phyloP scores from a whole-genome alignment of 2,329 filamentous ascomycete species.

The Cryoendolithus antarcticus region DNA sequence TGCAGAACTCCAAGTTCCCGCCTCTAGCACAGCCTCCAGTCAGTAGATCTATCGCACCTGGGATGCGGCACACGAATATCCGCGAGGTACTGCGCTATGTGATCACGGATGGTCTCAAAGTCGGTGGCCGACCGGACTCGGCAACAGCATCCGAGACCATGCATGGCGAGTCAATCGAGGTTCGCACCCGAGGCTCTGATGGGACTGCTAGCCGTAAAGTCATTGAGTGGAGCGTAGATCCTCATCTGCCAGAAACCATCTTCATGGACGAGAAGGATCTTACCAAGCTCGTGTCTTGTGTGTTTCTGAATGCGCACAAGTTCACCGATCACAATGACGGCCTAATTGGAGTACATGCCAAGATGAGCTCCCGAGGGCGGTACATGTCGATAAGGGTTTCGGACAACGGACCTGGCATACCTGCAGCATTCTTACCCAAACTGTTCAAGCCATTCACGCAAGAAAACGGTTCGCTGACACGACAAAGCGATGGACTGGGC shows the following conservation, averaged over 20 bases:
- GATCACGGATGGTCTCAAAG: slow-evolving; percentile 40
- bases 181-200: slow-evolving; percentile 31
- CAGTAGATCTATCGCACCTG: slow-evolving; percentile 31
- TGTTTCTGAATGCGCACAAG: slow-evolving; percentile 56
- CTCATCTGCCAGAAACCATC: slow-evolving; percentile 41
- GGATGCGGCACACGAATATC: slow-evolving; percentile 35
- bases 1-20: not conserved
- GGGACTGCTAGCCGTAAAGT: slow-evolving; percentile 33
- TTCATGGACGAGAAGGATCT: slow-evolving; percentile 52
- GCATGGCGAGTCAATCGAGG: slow-evolving; percentile 37
- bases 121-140: slow-evolving; percentile 41
- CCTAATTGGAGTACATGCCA: slow-evolving; percentile 43
- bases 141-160: slow-evolving; percentile 35
- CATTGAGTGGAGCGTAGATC: slow-evolving; percentile 39
- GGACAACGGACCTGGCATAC: slow-evolving; percentile 59
- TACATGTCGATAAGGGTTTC: slow-evolving; percentile 50
- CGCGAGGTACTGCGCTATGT: slow-evolving; percentile 40
- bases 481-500: slow-evolving; percentile 56
- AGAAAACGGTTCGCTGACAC: slow-evolving; percentile 55
- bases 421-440: slow-evolving; percentile 50
- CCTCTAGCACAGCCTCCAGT: not conserved
- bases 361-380: slow-evolving; percentile 34
- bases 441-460: slow-evolving; percentile 60
- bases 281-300: slow-evolving; percentile 50
- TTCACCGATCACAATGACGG: slow-evolving; percentile 50